phyloP scores from a whole-genome alignment of 192 early-diverging fungal species.

The Coemansia sp. region DNA sequence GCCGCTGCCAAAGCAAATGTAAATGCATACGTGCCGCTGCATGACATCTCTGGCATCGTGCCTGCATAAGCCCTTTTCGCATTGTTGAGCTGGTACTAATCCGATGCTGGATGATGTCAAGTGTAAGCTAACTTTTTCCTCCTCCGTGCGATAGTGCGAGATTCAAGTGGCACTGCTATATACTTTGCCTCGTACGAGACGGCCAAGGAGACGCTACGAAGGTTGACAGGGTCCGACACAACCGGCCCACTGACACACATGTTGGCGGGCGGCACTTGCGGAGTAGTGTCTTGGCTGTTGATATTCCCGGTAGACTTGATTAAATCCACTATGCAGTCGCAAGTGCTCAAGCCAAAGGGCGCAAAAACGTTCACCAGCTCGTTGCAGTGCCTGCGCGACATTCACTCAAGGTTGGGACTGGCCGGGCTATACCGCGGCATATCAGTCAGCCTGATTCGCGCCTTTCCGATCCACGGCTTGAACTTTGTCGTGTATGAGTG shows the following conservation, averaged over 20 bases:
- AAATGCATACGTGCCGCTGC: not conserved
- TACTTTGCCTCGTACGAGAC: slow-evolving; percentile 75
- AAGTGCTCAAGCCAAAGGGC: slow-evolving; percentile 56
- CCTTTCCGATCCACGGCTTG: slow-evolving; percentile 78
- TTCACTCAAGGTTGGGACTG: slow-evolving; percentile 57
- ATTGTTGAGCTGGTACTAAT: not conserved
- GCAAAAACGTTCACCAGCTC: slow-evolving; percentile 48
- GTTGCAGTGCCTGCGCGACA: slow-evolving; percentile 53
- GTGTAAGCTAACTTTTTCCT: not conserved
- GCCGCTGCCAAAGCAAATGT: not conserved
- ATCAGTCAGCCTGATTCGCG: slow-evolving; percentile 69
- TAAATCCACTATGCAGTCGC: slow-evolving; percentile 74
- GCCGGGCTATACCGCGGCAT: slow-evolving; percentile 70
- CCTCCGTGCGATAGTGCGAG: slow-evolving; percentile 43
- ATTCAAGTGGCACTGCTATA: slow-evolving; percentile 66
- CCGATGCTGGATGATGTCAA: not conserved
- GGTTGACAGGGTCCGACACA: slow-evolving; percentile 36
- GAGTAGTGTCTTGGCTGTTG: slow-evolving; percentile 72
- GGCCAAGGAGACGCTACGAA: slow-evolving; percentile 49
- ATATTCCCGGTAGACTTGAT: slow-evolving; percentile 78
- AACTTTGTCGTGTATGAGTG: slow-evolving; percentile 81
- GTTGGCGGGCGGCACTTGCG: slow-evolving; percentile 73
- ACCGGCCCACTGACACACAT: slow-evolving; percentile 70
- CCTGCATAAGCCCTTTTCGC: not conserved
- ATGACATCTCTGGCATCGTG: not conserved